Percentiles rank a stretch among this genome's conserved stretches.
Conservation (phyloP, 2,329 filamentous ascomycete genomes). For the Leptographium flavum region DNA sequence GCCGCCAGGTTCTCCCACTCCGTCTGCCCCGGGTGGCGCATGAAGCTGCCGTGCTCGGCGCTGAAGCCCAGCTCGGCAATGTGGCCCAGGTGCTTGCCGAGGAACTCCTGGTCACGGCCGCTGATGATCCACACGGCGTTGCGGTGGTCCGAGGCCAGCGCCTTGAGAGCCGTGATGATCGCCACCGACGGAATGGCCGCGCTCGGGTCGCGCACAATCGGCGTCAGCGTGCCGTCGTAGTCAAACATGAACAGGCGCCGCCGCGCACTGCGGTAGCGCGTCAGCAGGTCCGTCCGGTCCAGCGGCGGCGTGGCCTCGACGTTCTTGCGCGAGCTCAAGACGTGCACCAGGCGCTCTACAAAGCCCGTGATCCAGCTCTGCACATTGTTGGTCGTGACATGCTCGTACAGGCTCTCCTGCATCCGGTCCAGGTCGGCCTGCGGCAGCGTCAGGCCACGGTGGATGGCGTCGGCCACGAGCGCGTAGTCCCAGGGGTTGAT, state of each 20-base stretch:
- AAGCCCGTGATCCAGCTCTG: constrained; percentile 75
- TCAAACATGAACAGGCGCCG: constrained; percentile 96
- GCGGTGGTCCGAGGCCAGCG: constrained; percentile 60
- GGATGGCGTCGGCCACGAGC: constrained; percentile 71
- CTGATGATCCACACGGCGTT: constrained; percentile 99
- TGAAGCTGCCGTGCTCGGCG: constrained; percentile 93
- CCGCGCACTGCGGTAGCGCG: constrained; percentile 58
- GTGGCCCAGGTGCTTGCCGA: constrained; percentile 84
- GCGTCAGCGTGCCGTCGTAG: constrained; percentile 92
- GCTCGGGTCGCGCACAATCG: constrained; percentile 83
- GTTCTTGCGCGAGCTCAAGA: constrained; percentile 63
- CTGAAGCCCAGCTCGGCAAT: constrained; percentile 82
- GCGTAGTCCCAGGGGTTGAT: constrained; percentile 93
- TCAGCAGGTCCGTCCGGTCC: constrained; percentile 57
- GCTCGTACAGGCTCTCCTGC: constrained; percentile 63
- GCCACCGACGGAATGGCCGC: constrained; percentile 78
- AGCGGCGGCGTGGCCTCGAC: constrained; percentile 67
- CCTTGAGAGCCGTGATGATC: constrained; percentile 65
- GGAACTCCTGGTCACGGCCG: constrained; percentile 81
- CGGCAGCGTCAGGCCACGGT: constrained; percentile 67
- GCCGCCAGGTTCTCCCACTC: constrained; percentile 85
- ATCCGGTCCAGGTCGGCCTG: constrained; percentile 49
- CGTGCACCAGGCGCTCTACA: constrained; percentile 63
- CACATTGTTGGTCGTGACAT: constrained; percentile 76
- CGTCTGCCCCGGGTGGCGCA: constrained; percentile 61